Conservation (phyloP, 2,329 filamentous ascomycete genomes). For the Pseudogymnoascus sp. region DNA sequence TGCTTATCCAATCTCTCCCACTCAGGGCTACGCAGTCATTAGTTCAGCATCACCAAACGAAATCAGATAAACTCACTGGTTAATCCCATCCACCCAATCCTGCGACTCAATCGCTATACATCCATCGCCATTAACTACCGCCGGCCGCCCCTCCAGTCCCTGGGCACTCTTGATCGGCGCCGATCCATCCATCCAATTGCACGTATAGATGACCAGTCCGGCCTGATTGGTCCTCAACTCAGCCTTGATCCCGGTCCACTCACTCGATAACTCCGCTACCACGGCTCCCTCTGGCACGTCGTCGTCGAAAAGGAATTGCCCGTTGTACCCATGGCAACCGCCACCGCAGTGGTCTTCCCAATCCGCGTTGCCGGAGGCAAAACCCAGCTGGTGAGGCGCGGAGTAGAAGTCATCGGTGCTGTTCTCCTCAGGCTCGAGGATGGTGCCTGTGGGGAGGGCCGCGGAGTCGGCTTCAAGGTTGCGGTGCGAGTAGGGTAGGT, state of each 20-base stretch:
- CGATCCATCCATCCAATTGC: slow-evolving; percentile 46
- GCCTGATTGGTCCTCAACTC: slow-evolving; percentile 64
- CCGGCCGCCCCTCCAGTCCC: slow-evolving; percentile 37
- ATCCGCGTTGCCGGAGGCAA: slow-evolving; percentile 45
- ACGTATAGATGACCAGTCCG: slow-evolving; percentile 65
- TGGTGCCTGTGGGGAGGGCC: slow-evolving; percentile 52
- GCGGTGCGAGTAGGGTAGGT: slow-evolving; percentile 53
- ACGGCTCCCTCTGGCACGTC: slow-evolving; percentile 32
- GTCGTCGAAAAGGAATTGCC: slow-evolving; percentile 40
- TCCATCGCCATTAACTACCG: slow-evolving; percentile 48
- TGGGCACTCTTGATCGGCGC: slow-evolving; percentile 51
- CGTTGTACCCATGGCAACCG: slow-evolving; percentile 67
- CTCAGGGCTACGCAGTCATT: slow-evolving; percentile 30
- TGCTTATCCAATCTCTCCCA: slow-evolving; percentile 35
- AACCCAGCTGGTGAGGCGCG: slow-evolving; percentile 51
- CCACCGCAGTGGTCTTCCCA: slow-evolving; percentile 56
- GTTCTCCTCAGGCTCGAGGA: slow-evolving; percentile 56
- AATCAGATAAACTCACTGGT: slow-evolving; percentile 35
- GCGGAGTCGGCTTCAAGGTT: slow-evolving; percentile 49
- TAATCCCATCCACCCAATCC: slow-evolving; percentile 71
- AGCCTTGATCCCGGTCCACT: slow-evolving; percentile 59
- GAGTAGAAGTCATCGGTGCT: slow-evolving; percentile 64
- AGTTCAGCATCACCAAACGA: neutral
- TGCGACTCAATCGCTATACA: slow-evolving; percentile 71
- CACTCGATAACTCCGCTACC: slow-evolving; percentile 50